phyloP scores from a whole-genome alignment of 495 filamentous ascomycete genomes.

The Bathelium albidoporum region DNA sequence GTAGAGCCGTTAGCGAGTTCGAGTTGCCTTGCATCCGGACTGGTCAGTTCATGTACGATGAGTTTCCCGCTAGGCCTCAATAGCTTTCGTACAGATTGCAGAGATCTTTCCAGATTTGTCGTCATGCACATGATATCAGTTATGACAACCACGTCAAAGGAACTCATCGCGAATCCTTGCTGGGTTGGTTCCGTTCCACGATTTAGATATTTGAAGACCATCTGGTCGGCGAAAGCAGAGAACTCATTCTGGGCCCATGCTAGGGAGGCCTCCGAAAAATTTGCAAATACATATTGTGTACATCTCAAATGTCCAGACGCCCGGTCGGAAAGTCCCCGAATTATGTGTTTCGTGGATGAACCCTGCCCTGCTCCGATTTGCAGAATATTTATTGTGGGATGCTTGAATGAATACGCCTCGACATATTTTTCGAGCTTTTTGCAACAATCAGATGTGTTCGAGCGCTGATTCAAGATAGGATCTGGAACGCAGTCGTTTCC shows the following conservation, averaged over 20 bases:
- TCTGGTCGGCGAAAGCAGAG: neutral
- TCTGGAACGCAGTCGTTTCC: neutral
- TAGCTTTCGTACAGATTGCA: slow-evolving; percentile 9
- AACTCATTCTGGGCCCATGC: slow-evolving; percentile 13
- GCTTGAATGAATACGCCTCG: neutral
- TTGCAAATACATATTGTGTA: slow-evolving; percentile 12
- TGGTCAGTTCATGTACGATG: slow-evolving; percentile 6
- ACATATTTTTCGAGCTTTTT: neutral
- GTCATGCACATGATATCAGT: slow-evolving; percentile 15
- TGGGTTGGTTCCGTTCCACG: slow-evolving; percentile 14
- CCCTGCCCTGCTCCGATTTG: neutral
- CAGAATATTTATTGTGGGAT: neutral
- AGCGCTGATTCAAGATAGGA: neutral
- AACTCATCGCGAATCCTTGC: slow-evolving; percentile 13
- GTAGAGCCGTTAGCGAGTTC: too few relatives aligned
- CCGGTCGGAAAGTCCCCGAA: neutral
- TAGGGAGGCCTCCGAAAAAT: slow-evolving; percentile 14
- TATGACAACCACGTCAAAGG: slow-evolving; percentile 17
- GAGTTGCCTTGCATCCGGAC: neutral
- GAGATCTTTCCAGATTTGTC: neutral
- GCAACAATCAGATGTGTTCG: neutral
- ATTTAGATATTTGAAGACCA: slow-evolving; percentile 14
- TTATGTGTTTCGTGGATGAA: neutral
- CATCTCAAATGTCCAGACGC: neutral
- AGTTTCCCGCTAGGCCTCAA: slow-evolving; percentile 19